Evolutionary conservation across 345 rosid genomes (phyloP).

Genomic region (Corymbia maculata): DNA sequence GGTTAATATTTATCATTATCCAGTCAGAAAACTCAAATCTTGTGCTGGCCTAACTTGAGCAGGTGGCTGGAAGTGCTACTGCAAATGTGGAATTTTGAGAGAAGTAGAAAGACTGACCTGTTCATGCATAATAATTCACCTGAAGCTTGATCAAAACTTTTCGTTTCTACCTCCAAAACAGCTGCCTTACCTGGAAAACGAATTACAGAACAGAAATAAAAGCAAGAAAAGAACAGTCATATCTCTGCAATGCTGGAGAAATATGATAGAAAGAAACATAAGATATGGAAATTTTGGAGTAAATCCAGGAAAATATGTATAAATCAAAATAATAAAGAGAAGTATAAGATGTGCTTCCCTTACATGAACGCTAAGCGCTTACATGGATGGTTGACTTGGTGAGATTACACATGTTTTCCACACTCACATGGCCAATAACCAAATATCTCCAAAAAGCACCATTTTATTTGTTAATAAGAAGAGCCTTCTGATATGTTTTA

Average conservation of each 20-base stretch:
- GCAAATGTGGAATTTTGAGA: background rate
- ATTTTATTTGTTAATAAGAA: background rate
- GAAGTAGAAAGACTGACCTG: constrained; percentile 30
- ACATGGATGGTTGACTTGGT: background rate
- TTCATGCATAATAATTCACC: constrained; percentile 73
- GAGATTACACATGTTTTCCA: background rate
- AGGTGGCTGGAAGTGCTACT: background rate
- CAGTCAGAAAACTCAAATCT: background rate
- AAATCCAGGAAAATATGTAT: background rate
- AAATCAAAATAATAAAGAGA: background rate
- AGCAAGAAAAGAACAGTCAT: background rate
- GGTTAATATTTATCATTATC: background rate
- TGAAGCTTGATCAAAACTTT: constrained; percentile 56
- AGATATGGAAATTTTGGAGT: background rate
- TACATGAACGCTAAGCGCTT: background rate
- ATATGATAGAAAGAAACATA: background rate
- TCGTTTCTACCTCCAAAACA: constrained; percentile 66
- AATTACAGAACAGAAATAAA: background rate
- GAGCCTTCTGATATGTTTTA: background rate
- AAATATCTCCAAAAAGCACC: background rate
- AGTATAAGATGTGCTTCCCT: background rate
- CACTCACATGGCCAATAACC: background rate
- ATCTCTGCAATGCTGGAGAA: background rate
- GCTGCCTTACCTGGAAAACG: constrained; percentile 76
- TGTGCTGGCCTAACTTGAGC: background rate